Conservation (phyloP, 1,284 basidiomycete genomes). For the Trametes versicolor region DNA sequence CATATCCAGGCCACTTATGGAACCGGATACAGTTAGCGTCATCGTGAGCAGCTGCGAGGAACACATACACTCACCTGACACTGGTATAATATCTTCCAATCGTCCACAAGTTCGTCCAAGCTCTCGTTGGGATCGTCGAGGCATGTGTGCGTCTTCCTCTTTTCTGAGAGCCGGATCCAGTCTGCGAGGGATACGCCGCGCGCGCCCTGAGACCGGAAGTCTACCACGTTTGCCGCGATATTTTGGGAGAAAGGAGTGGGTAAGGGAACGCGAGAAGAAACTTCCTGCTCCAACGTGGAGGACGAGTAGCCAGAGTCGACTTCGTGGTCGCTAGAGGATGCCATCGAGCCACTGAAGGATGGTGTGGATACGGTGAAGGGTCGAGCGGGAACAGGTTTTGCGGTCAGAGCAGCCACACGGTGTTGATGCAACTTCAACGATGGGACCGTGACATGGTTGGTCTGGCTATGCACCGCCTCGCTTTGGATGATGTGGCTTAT, state of each 20-base stretch:
- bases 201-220: conserved; percentile 6
- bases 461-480: background rate
- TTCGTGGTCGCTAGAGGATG: background rate
- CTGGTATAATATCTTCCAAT: conserved; percentile 22
- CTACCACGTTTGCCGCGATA: conserved; percentile 2
- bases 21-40: background rate
- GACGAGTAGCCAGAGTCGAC: conserved; percentile 2
- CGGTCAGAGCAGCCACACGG: background rate
- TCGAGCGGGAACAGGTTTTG: background rate
- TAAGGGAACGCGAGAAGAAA: conserved; percentile 1
- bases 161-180: conserved; percentile 27
- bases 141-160: conserved; percentile 16
- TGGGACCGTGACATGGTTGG: background rate
- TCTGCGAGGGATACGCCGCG: conserved; percentile 22
- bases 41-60: too few species aligned
- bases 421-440: background rate
- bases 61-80: conserved; percentile 15
- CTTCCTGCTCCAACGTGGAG: background rate
- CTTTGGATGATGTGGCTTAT: background rate
- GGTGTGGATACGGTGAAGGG: background rate
- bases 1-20: conserved; percentile 33
- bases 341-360: background rate
- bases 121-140: conserved; percentile 16
- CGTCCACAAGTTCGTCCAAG: conserved; percentile 20
- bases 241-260: conserved; percentile 20